These are phyloP conservation scores for Phyllosticta citrichinensis DNA, from an alignment of 2,329 filamentous ascomycete genomes.

Conservation along the genomic window DNA sequence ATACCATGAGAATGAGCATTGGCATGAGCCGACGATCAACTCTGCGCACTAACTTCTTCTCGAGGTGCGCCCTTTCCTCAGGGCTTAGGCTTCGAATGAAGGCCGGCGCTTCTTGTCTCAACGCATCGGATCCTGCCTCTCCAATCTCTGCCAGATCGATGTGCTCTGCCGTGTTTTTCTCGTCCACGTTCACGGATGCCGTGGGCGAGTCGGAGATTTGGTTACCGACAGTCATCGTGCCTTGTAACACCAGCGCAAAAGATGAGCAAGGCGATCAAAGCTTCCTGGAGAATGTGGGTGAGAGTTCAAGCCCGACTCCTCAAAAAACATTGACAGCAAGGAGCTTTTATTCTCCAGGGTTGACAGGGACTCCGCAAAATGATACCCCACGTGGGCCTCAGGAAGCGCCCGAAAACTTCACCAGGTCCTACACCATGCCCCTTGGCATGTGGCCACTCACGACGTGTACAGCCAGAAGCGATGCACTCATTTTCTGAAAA, in stretches of 20 bases:
- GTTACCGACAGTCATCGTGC: not conserved
- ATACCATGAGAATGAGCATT: constrained; percentile 61
- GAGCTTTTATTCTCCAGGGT: not conserved
- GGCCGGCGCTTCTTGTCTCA: constrained; percentile 17
- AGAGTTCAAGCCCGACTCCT: not conserved
- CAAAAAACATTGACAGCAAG: not conserved
- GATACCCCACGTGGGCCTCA: not conserved
- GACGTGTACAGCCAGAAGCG: not conserved
- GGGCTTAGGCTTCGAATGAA: constrained; percentile 35
- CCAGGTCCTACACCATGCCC: not conserved
- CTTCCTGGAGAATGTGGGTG: not conserved
- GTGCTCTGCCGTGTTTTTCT: constrained; percentile 2
- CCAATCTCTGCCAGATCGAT: constrained; percentile 6
- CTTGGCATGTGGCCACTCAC: not conserved
- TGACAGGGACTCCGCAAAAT: not conserved
- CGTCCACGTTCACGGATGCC: not conserved
- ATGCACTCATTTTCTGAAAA: not conserved
- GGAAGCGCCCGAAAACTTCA: not conserved
- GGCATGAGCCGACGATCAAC: constrained; percentile 60
- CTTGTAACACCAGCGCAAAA: not conserved
- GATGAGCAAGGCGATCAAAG: not conserved
- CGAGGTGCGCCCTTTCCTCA: constrained; percentile 43
- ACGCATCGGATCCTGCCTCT: not conserved
- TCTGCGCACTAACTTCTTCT: constrained; percentile 55
- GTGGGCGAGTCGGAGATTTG: not conserved